Base-by-base conservation (phyloP, 2,329 filamentous ascomycete genomes). In the Fusarium sp. region DNA sequence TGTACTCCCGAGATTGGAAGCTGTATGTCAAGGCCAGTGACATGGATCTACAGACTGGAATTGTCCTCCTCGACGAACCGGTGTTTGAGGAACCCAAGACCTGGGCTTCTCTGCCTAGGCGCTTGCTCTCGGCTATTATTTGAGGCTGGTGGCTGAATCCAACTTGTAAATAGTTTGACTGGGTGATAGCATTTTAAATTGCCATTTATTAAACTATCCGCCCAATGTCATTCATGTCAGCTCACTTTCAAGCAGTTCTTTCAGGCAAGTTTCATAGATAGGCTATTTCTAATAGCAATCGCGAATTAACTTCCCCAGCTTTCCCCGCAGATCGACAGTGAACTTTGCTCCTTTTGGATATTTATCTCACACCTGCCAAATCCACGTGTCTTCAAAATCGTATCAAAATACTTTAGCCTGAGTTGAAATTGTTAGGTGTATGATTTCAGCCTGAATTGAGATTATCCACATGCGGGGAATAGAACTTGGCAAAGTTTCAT, bases 41-140 rank as follows among this genome's bases (percentile, higher is more conserved):
- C 68, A 97, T 98, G 90, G 94, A 98, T 80, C 81, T 98, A 62
- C 87, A 91, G 57, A 97, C 94, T 1, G 95, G 95, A 76, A 81
- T 97, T 39, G 88, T 89, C 15, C 87, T 92, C 61, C 81, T 98
- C 36, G 84, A 97, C 7, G 58, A 63, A 19, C 58, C 60, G 2
- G 22, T 63, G 40, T 89, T 89, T 45, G 90, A 97, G 77, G 94
- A 97, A 82, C 81, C 85, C 33, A 91, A 57, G 53, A 34, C 62
- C 1, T 65, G 45, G 52, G 47, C 42, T n/a, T 9, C 1, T 7
- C 13, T 63, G 6, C 62, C 60, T 3, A 59, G 44, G 17, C 60
- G 36, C 4, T 13, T 65, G 1, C 31, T 65, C 4, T 65, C 60
- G 34, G 60, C 60, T 59, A 2, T 65, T 34, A 59, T 65, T 40